Evolutionary conservation across 2,329 filamentous ascomycete genomes (phyloP).

Genomic region (Diplodia seriata): DNA sequence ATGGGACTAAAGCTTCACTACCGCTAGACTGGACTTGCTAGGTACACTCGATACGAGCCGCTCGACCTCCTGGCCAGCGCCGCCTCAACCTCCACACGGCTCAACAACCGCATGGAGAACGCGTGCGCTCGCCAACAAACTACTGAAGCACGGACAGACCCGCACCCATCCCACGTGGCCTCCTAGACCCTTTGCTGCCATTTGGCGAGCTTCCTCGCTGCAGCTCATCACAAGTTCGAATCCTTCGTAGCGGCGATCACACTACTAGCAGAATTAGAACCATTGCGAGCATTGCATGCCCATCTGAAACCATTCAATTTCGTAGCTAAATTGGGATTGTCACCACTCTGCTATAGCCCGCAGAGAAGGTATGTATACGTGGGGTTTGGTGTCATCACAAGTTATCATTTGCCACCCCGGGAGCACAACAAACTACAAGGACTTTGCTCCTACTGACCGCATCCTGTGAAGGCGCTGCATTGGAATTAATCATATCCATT

Average conservation of each 20-base stretch:
- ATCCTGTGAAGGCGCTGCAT: background rate
- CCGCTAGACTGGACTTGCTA: background rate
- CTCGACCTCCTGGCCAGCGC: constrained; percentile 8
- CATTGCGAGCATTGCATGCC: background rate
- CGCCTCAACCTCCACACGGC: constrained; percentile 10
- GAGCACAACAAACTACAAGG: background rate
- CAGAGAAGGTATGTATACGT: background rate
- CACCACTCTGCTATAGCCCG: background rate
- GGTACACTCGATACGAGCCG: background rate
- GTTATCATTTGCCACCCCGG: background rate
- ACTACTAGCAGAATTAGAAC: background rate
- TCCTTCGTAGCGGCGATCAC: constrained; percentile 18
- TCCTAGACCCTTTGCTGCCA: constrained; percentile 21
- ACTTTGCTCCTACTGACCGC: background rate
- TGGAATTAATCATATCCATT: no score
- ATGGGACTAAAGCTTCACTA: background rate
- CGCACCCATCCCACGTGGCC: constrained; percentile 20
- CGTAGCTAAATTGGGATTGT: background rate
- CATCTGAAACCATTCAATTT: background rate
- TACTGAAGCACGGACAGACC: constrained; percentile 17
- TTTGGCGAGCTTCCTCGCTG: constrained; percentile 1
- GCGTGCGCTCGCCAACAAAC: background rate
- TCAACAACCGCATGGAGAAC: constrained; percentile 7
- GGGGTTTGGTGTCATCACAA: background rate
- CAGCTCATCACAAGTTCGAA: background rate